Base-by-base conservation (phyloP, 1,284 basidiomycete species). In the Ustilago crameri region DNA sequence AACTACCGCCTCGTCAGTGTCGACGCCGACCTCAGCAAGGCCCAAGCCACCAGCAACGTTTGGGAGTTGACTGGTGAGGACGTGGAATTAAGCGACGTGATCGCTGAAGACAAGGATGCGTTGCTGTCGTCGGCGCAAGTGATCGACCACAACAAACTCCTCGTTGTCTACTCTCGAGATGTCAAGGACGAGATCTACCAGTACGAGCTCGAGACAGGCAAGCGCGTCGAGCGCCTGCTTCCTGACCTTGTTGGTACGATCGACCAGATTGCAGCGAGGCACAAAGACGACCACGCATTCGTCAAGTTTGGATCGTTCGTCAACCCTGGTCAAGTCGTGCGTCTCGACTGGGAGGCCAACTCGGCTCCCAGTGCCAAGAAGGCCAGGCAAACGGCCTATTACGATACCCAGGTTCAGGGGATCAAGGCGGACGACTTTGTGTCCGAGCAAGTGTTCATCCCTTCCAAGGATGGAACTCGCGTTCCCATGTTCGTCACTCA, bases 401-500 rank as follows among this genome's bases (percentile, higher is more conserved):
- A 89, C 53, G 86, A 87, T 34, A 90, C 90, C 0, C 81, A 87
- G 54, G 87, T 93, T 12, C 86, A 86, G 9, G 91, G 91, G 1
- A 85, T 94, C 51, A 86, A 87, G 51, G 86, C 88, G 1, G 87
- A 90, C 5, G 91, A 93, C 54, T 94, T 93, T 79, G 86, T 88
- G 9, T 87, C 88, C 26, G 87, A 88, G 70, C 92, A 93, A 84
- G 88, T 89, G 55, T 75, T 80, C 32, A 75, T 81, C 63, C 56
- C 82, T 85, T 90, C 89, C 83, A 91, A 91, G 81, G 93, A 94
- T 77, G 91, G 91, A 0, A 93, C 91, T 2, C 87, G 86, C 49
- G 86, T 94, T 32, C 92, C 92, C 2, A 93, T 94, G 91, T 94
- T 93, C 79, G 87, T 94, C 59, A 91, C 93, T 27, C 87, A 89